Evolutionary conservation across 2,329 filamentous ascomycete genomes (phyloP).

Genomic region (Penicillium polonicum): DNA sequence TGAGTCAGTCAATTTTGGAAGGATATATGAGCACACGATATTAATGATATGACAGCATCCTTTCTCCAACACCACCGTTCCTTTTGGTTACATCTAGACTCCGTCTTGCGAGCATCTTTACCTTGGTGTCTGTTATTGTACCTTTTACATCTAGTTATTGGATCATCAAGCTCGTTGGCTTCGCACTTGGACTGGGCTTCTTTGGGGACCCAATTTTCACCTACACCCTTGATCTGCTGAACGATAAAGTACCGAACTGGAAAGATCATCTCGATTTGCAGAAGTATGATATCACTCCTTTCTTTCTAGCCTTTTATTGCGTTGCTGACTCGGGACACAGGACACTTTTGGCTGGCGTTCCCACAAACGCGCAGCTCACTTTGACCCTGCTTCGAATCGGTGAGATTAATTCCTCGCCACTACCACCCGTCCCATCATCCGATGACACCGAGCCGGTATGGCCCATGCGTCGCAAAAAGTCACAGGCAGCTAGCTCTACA

Average conservation of each 20-base stretch:
- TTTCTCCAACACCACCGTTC: conserved; percentile 65
- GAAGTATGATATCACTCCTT: conserved; percentile 44
- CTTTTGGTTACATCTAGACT: conserved; percentile 54
- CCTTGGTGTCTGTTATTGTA: conserved; percentile 53
- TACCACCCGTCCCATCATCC: conserved; percentile 61
- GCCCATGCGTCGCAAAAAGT: conserved; percentile 44
- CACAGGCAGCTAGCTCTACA: conserved; percentile 50
- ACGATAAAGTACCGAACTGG: conserved; percentile 64
- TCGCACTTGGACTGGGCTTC: conserved; percentile 69
- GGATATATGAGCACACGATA: background rate
- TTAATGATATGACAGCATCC: conserved; percentile 41
- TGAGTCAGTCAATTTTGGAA: conserved; percentile 34
- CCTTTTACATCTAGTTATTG: conserved; percentile 59
- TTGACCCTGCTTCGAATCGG: conserved; percentile 78
- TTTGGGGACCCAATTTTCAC: conserved; percentile 75
- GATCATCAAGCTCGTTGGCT: conserved; percentile 64
- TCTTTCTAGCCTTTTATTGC: background rate
- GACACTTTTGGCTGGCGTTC: conserved; percentile 74
- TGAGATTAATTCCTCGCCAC: conserved; percentile 75
- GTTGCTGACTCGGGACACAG: conserved; percentile 26
- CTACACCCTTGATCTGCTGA: conserved; percentile 54
- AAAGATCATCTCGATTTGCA: conserved; percentile 71
- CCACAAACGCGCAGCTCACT: conserved; percentile 81
- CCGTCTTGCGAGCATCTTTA: conserved; percentile 55
- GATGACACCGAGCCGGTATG: conserved; percentile 32